Base-by-base conservation (phyloP, 768 basidiomycete genomes). In the Agaricus bisporus region DNA sequence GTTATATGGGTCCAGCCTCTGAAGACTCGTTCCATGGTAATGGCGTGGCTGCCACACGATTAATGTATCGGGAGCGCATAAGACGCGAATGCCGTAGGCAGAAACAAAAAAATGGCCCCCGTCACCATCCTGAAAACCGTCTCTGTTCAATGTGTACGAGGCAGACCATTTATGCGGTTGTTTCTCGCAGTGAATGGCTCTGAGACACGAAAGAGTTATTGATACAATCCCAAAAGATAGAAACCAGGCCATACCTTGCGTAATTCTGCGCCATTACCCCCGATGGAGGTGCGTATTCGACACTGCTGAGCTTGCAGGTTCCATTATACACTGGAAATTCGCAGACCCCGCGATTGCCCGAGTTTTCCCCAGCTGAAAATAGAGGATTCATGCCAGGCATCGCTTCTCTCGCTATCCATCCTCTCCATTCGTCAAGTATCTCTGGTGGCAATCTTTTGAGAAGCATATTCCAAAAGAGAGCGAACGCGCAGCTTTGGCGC, bases 21-120 rank as follows among this genome's bases (percentile, higher is more conserved):
- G 59, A 12, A 62, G 56, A 46, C 61, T 60, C 0, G 59, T 62
- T 10, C 59, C 52, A 49, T 62, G 61, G 11, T 43, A 17, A 15
- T 59, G 50, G 0, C 5, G 25, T 12, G 59, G 61, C n/a, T 35
- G 38, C 61, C 61, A 62, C 8, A 48, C 56, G 5, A 61, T 36
- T 4, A 61, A n/a, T 9, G 57, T 50, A 38, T 63, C 54, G 1
- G 49, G 42, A 14, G 51, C 49, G 3, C 5, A 45, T 28, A 47
- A 12, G 35, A 61, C 42, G 0, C 39, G 36, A 2, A 62, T 49
- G 5, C 59, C 57, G 48, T 60, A 57, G 0, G 47, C 22, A 3
- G 46, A 43, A 29, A 58, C 25, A 35, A 56, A 63, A 41, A 63
- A 63, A 43, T 60, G 50, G 11, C 56, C 49, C 8, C 58, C 56